A percentile compares a stretch with the other conserved stretches of the same genome.
Evolutionary conservation across 805 yeast genomes (phyloP).

Genomic region (Ogataea corticis): DNA sequence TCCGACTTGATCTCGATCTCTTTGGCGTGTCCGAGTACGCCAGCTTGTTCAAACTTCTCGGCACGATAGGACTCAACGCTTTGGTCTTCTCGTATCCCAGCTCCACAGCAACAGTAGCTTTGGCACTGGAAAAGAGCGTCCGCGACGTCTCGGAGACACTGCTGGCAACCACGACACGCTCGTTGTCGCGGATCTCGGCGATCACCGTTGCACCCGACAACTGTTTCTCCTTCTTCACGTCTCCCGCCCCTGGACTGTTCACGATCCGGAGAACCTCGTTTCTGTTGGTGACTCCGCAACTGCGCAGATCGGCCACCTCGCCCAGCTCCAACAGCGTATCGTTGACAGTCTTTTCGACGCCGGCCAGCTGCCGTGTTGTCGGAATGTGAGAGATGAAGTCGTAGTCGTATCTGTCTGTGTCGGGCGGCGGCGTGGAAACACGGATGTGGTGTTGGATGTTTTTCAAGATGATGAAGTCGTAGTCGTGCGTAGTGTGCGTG

Average conservation of each 20-base stretch:
- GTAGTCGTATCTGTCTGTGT: conserved; percentile 2
- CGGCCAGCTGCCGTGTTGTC: conserved; percentile 12
- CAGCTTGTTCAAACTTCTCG: conserved; percentile 4
- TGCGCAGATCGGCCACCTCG: conserved; percentile 7
- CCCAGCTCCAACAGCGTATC: conserved; percentile 8
- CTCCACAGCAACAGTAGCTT: background rate
- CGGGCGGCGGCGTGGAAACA: conserved; percentile 14
- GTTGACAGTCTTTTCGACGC: conserved; percentile 8
- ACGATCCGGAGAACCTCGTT: conserved; percentile 2
- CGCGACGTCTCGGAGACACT: background rate
- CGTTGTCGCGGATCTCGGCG: too few relatives aligned
- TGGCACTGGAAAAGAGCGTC: conserved; percentile 5
- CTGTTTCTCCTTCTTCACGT: background rate
- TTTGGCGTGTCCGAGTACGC: conserved; percentile 10
- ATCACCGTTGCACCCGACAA: background rate
- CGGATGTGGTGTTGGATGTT: conserved; percentile 24
- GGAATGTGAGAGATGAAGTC: conserved; percentile 11
- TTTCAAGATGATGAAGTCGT: conserved; percentile 26
- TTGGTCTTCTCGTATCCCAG: conserved; percentile 1
- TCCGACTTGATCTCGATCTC: background rate
- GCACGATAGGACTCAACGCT: conserved; percentile 3
- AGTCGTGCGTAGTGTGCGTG: conserved; percentile 20
- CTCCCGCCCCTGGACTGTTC: background rate
- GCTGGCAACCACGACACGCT: background rate
- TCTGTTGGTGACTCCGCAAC: conserved; percentile 15